phyloP scores from a whole-genome alignment of 1,139 yeast genomes.

The Zygoascus sp. region DNA sequence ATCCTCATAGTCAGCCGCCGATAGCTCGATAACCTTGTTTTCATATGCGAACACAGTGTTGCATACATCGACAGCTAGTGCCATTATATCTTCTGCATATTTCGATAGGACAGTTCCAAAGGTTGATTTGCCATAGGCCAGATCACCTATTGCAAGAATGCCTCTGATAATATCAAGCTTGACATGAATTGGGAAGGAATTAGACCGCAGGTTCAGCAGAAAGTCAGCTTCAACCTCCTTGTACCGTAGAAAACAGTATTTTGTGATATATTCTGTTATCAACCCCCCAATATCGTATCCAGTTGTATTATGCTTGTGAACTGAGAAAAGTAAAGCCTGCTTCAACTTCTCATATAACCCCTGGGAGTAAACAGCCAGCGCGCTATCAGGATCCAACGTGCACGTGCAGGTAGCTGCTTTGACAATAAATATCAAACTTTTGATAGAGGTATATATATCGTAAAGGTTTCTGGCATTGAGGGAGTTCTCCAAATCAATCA shows the following conservation, averaged over 20 bases:
- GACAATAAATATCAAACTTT: conserved; percentile 23
- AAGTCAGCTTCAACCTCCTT: conserved; percentile 19
- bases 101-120: conserved; percentile 15
- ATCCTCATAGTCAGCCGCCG: neutral
- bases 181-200: conserved; percentile 9
- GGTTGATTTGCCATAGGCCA: conserved; percentile 19
- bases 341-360: conserved; percentile 36
- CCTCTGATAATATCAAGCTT: conserved; percentile 25
- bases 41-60: conserved; percentile 20
- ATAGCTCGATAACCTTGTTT: neutral
- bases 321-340: conserved; percentile 28
- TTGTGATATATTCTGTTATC: conserved; percentile 25
- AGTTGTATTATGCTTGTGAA: conserved; percentile 21
- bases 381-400: conserved; percentile 44
- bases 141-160: conserved; percentile 17
- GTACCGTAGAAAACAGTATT: conserved; percentile 18
- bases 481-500: conserved; percentile 4
- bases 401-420: conserved; percentile 44
- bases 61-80: conserved; percentile 16
- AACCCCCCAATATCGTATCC: conserved; percentile 23
- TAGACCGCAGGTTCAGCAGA: conserved; percentile 12
- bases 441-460: conserved; percentile 38
- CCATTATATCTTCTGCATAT: conserved; percentile 16
- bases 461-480: conserved; percentile 27
- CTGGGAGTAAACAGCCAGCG: conserved; percentile 44